Evolutionary conservation across 306 rosid genomes (phyloP).

Genomic region (Oxytropis ochrocephala): DNA sequence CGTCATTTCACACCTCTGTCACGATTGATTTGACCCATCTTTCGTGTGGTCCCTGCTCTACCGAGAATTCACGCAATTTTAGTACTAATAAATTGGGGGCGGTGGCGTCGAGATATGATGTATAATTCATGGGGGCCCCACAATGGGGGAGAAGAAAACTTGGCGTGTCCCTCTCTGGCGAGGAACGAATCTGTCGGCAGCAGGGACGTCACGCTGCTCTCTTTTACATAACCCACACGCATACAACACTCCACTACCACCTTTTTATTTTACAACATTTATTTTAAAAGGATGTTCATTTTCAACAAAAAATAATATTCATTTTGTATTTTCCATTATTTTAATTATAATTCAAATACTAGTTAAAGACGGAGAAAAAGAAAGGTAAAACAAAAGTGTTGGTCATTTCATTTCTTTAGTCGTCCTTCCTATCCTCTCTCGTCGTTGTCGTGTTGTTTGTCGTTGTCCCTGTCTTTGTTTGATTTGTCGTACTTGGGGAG

Average conservation of each 20-base stretch:
- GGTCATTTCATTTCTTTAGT: neutral
- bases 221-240: constrained; percentile 12
- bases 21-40: constrained; percentile 22
- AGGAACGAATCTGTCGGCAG: constrained; percentile 46
- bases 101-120: neutral
- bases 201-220: constrained; percentile 45
- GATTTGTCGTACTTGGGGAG: constrained; percentile 9
- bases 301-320: too few species aligned
- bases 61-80: neutral
- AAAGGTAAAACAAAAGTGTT: neutral
- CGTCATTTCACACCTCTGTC: constrained; percentile 26
- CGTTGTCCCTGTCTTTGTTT: neutral
- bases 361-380: too few species aligned
- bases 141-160: neutral
- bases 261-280: too few species aligned
- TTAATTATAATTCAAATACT: too few species aligned
- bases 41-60: constrained; percentile 15
- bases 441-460: neutral
- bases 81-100: neutral
- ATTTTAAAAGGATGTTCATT: too few species aligned
- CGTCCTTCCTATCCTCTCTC: neutral
- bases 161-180: constrained; percentile 15
- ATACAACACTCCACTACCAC: too few species aligned
- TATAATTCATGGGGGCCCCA: constrained; percentile 1
- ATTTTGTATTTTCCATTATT: too few species aligned